Evolutionary conservation across 768 basidiomycete species (phyloP).

Genomic region (Fistulinella prunicolor): DNA sequence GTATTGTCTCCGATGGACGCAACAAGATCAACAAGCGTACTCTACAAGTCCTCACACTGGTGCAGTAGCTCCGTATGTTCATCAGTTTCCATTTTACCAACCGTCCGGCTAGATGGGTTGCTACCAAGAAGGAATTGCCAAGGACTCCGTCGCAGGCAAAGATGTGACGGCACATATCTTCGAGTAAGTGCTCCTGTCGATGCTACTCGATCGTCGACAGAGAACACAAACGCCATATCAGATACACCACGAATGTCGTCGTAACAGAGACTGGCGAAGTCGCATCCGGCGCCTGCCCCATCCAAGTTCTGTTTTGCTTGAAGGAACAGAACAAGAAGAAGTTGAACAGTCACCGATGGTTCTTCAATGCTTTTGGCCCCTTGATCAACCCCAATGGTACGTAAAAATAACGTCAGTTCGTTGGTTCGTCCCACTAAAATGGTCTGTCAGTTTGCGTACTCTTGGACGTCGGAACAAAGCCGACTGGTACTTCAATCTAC

Average conservation of each 20-base stretch:
- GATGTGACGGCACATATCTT: conserved; percentile 94
- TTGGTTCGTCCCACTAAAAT: neutral
- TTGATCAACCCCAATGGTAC: conserved; percentile 79
- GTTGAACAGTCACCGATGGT: conserved; percentile 94
- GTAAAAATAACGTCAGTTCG: conserved; percentile 8
- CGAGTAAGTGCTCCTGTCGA: conserved; percentile 52
- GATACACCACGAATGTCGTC: conserved; percentile 76
- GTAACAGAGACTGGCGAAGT: conserved; percentile 82
- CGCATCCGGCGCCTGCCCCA: conserved; percentile 67
- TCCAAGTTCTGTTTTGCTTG: conserved; percentile 87
- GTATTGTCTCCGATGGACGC: conserved; percentile 82
- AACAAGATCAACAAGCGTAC: conserved; percentile 88
- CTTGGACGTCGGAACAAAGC: conserved; percentile 94
- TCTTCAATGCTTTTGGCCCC: conserved; percentile 94
- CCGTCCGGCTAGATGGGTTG: conserved; percentile 62
- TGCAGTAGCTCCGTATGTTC: conserved; percentile 33
- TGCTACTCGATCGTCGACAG: neutral
- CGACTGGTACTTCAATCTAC: conserved; percentile 91
- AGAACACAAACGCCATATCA: conserved; percentile 22
- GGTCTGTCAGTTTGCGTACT: conserved; percentile 69
- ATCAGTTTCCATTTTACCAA: neutral
- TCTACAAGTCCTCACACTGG: conserved; percentile 81
- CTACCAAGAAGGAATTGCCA: conserved; percentile 87
- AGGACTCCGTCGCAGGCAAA: conserved; percentile 84
- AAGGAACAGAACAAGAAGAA: conserved; percentile 99